These are phyloP conservation scores for Apiotrichum akiyoshidainum DNA, from an alignment of 1,284 basidiomycete species.

Conservation along the genomic window DNA sequence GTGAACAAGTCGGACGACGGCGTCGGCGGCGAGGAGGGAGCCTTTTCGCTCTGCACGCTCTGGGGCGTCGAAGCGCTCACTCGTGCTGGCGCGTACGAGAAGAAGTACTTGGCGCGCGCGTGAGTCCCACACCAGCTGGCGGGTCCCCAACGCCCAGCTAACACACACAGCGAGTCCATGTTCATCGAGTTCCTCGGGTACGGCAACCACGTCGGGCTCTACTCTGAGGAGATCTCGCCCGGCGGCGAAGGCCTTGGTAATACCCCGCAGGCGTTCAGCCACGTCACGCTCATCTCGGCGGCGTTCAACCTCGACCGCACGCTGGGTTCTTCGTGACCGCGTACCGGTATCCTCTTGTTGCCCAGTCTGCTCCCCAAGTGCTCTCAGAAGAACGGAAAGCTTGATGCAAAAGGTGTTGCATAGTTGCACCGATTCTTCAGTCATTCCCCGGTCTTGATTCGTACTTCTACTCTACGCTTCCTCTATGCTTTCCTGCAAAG, in stretches of 20 bases:
- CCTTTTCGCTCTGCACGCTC: slow-evolving; percentile 49
- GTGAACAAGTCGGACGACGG: slow-evolving; percentile 77
- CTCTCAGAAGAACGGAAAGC: too few species aligned
- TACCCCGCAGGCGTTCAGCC: slow-evolving; percentile 50
- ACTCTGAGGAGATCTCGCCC: slow-evolving; percentile 61
- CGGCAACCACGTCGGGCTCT: slow-evolving; percentile 79
- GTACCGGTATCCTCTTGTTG: background rate
- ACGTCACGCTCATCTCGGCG: slow-evolving; percentile 48
- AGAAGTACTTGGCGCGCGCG: slow-evolving; percentile 64
- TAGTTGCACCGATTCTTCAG: too few species aligned
- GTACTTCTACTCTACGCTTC: background rate
- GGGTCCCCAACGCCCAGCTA: background rate
- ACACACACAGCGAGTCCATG: slow-evolving; percentile 34
- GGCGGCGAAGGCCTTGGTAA: slow-evolving; percentile 51
- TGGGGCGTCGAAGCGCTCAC: slow-evolving; percentile 83
- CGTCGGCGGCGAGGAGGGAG: slow-evolving; percentile 87
- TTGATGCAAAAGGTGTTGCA: too few species aligned
- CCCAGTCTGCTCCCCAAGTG: too few species aligned
- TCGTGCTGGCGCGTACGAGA: slow-evolving; percentile 73
- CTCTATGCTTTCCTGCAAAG: background rate
- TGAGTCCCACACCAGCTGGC: slow-evolving; percentile 8
- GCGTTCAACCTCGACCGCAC: slow-evolving; percentile 52
- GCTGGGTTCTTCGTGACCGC: slow-evolving; percentile 13
- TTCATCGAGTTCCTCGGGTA: slow-evolving; percentile 57
- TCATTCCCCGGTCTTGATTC: background rate